A percentile compares a stretch with the other conserved stretches of the same genome.
phyloP scores from a whole-genome alignment of 192 early-diverging fungal species.

The Phlyctochytrium planicorne region DNA sequence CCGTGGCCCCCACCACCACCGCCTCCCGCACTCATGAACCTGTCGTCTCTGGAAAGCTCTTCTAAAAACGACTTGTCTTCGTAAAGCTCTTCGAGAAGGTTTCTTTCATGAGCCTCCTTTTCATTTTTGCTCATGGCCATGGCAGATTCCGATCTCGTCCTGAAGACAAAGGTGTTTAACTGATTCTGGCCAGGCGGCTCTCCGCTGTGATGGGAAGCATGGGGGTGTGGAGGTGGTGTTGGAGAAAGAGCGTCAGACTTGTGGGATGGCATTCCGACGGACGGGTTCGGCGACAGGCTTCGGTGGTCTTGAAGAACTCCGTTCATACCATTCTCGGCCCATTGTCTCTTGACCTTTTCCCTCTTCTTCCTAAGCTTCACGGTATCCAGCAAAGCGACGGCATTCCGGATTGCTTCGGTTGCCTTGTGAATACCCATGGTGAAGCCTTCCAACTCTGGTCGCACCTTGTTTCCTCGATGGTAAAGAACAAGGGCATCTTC shows the following conservation, averaged over 20 bases:
- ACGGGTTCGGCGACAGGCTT: too few species aligned
- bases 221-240: too few species aligned
- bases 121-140: background rate
- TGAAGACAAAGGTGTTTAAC: background rate
- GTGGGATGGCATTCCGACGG: too few species aligned
- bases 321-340: conserved; percentile 9
- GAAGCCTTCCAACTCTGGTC: conserved; percentile 45
- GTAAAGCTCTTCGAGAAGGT: conserved; percentile 47
- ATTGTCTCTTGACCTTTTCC: conserved; percentile 7
- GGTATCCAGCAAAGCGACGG: conserved; percentile 31
- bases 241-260: too few species aligned
- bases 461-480: conserved; percentile 40
- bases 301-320: conserved; percentile 27
- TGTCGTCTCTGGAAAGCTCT: conserved; percentile 30
- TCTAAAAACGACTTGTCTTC: conserved; percentile 44
- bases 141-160: background rate
- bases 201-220: too few species aligned
- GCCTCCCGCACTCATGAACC: conserved; percentile 14
- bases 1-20: background rate
- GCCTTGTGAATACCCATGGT: conserved; percentile 46
- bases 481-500: conserved; percentile 49
- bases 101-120: conserved; percentile 21
- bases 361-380: conserved; percentile 16
- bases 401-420: conserved; percentile 41
- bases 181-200: background rate